These are phyloP conservation scores for Penicillium sclerotiorum DNA, from an alignment of 2,329 filamentous ascomycete species.

Conservation along the genomic window DNA sequence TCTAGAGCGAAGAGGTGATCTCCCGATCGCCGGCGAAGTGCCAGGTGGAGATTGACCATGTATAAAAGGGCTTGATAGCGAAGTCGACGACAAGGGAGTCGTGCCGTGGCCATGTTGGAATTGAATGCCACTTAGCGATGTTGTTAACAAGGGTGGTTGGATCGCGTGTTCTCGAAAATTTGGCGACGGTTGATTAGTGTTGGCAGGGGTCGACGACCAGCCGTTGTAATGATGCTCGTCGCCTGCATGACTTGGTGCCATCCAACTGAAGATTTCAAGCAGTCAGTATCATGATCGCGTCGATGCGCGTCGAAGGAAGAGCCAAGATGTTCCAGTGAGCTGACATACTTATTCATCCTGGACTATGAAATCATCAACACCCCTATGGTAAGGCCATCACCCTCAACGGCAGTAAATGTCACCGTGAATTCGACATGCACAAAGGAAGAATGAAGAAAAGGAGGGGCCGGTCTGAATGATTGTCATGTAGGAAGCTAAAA, in stretches of 20 bases:
- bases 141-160: conserved; percentile 47
- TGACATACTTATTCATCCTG: conserved; percentile 44
- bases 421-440: conserved; percentile 9
- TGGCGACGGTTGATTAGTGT: conserved; percentile 39
- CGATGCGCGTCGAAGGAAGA: conserved; percentile 6
- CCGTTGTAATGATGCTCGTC: conserved; percentile 36
- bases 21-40: conserved; percentile 38
- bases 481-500: conserved; percentile 1
- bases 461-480: conserved; percentile 15
- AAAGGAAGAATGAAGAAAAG: not conserved
- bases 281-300: conserved; percentile 19
- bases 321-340: conserved; percentile 12
- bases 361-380: conserved; percentile 29
- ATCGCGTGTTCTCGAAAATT: conserved; percentile 47
- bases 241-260: conserved; percentile 34
- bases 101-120: conserved; percentile 37
- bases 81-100: conserved; percentile 47
- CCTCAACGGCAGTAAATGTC: conserved; percentile 22
- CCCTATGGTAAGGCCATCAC: conserved; percentile 33
- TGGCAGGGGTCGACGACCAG: conserved; percentile 34
- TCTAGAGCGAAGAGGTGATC: conserved; percentile 41
- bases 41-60: conserved; percentile 41
- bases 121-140: conserved; percentile 41
- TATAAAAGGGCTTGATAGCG: conserved; percentile 48
- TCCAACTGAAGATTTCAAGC: conserved; percentile 33